Conservation (phyloP, 495 filamentous ascomycete genomes). For the Aspergillus indologenus region DNA sequence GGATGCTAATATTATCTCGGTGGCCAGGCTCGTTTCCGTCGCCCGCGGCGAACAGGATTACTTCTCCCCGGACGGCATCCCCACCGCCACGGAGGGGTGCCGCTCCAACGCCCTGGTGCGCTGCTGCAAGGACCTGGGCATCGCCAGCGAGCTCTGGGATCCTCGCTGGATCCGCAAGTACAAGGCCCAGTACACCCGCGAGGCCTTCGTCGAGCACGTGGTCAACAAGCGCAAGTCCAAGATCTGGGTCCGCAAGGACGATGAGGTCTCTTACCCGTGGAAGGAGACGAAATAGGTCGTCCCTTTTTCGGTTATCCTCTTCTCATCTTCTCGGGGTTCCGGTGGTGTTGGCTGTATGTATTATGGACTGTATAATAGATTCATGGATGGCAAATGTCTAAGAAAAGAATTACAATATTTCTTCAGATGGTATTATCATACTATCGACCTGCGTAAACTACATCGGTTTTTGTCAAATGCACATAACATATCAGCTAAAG, state of each 20-base stretch:
- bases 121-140: constrained; percentile 95
- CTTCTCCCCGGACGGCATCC: constrained; percentile 86
- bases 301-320: too few species aligned
- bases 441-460: background rate
- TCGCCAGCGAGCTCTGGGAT: constrained; percentile 96
- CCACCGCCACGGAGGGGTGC: constrained; percentile 95
- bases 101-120: constrained; percentile 96
- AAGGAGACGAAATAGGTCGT: constrained; percentile 52
- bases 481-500: background rate
- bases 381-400: too few species aligned
- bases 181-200: constrained; percentile 64
- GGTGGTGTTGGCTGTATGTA: background rate
- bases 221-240: constrained; percentile 82
- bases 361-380: background rate
- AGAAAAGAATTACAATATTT: too few species aligned
- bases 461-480: background rate
- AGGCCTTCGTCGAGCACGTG: constrained; percentile 80
- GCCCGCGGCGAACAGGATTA: constrained; percentile 95
- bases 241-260: constrained; percentile 84
- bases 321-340: too few species aligned
- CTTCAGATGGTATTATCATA: too few species aligned
- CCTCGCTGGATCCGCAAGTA: constrained; percentile 80
- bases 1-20: constrained; percentile 3
- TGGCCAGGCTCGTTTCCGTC: constrained; percentile 82
- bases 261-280: constrained; percentile 72